phyloP scores from a whole-genome alignment of 768 basidiomycete genomes.

The Mycena alexandri region DNA sequence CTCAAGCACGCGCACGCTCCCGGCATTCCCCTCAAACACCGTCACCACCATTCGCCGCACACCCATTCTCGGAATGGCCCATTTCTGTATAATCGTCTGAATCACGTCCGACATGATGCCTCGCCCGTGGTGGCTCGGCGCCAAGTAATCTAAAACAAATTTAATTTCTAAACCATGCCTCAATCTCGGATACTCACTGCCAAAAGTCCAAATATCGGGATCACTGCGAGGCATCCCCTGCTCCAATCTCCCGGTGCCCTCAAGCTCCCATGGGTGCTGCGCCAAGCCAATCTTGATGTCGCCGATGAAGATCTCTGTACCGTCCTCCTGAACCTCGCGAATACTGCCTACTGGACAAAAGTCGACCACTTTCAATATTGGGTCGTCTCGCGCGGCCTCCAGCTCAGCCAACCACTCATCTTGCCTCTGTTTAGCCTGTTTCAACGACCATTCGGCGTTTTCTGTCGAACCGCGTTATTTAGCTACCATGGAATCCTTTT shows the following conservation, averaged over 20 bases:
- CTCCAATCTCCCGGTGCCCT: slow-evolving; percentile 46
- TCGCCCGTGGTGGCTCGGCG: slow-evolving; percentile 70
- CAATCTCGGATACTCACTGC: slow-evolving; percentile 54
- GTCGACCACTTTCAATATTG: slow-evolving; percentile 51
- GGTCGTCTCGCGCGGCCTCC: slow-evolving; percentile 29
- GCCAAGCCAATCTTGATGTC: slow-evolving; percentile 51
- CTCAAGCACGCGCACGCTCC: slow-evolving; percentile 73
- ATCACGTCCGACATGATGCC: slow-evolving; percentile 83
- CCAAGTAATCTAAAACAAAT: slow-evolving; percentile 65
- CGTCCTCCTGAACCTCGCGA: slow-evolving; percentile 68
- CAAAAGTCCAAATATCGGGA: slow-evolving; percentile 68
- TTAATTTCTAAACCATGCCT: neutral
- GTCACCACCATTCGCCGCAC: slow-evolving; percentile 59
- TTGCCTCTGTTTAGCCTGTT: slow-evolving; percentile 42
- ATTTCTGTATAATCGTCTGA: slow-evolving; percentile 63
- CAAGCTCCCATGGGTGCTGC: slow-evolving; percentile 47
- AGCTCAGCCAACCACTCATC: slow-evolving; percentile 45
- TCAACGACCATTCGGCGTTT: slow-evolving; percentile 49
- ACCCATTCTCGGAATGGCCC: slow-evolving; percentile 78
- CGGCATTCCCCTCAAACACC: slow-evolving; percentile 67
- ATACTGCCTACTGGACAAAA: slow-evolving; percentile 63
- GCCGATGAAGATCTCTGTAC: slow-evolving; percentile 68
- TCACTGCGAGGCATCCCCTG: slow-evolving; percentile 43
- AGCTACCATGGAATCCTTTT: neutral
- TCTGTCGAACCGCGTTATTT: slow-evolving; percentile 43